Evolutionary conservation across 129 eudicot species (phyloP).

Genomic region (Arctium minus): DNA sequence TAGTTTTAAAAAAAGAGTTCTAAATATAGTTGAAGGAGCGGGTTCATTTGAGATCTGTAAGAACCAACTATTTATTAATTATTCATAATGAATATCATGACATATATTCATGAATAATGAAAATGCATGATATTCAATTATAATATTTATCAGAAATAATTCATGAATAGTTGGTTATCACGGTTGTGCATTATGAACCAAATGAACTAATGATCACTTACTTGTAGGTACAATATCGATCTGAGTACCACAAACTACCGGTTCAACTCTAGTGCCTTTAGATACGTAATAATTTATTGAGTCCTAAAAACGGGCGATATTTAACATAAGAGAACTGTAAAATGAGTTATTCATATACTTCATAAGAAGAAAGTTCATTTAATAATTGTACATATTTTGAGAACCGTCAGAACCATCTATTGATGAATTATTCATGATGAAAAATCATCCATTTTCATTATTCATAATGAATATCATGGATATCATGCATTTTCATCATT

Average conservation of each 20-base stretch:
- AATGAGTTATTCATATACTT: neutral
- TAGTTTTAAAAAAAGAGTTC: neutral
- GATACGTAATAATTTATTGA: constrained; percentile 22
- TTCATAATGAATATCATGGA: neutral
- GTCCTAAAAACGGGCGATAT: constrained; percentile 31
- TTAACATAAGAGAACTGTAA: neutral
- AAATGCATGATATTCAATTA: neutral
- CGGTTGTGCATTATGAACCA: neutral
- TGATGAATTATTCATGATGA: neutral
- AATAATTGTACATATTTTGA: neutral
- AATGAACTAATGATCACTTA: constrained; percentile 31
- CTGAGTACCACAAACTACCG: constrained; percentile 15
- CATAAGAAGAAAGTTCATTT: neutral
- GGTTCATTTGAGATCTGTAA: neutral
- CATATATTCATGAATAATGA: neutral
- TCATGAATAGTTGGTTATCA: neutral
- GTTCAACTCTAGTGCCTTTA: constrained; percentile 27
- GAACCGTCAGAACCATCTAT: neutral
- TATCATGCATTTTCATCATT: neutral
- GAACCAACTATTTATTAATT: neutral
- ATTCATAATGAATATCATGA: neutral
- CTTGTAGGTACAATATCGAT: constrained; percentile 35
- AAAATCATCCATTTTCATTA: neutral
- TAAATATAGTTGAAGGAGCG: neutral
- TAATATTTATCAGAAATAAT: no score